phyloP scores from a whole-genome alignment of 139 green algal genomes.

The Marvania coccoides region DNA sequence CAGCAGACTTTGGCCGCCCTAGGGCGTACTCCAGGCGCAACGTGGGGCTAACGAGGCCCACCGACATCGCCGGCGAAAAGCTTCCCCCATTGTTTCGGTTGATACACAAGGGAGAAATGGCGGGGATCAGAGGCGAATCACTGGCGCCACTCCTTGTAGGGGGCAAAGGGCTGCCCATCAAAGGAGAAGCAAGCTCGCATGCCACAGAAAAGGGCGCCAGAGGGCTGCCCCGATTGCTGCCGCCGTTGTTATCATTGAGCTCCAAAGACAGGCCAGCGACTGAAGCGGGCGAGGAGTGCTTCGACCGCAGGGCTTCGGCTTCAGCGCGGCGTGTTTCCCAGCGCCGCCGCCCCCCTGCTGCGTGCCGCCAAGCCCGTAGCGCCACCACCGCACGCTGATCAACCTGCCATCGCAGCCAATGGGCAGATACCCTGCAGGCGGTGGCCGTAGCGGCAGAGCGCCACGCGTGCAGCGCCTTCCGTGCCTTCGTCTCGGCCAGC shows the following conservation, averaged over 20 bases:
- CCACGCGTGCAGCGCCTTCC: not conserved
- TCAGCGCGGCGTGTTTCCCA: not conserved
- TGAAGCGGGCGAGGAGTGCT: not conserved
- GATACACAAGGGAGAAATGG: too few relatives aligned
- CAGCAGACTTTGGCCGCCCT: too few relatives aligned
- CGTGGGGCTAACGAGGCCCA: too few relatives aligned
- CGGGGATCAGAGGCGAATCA: too few relatives aligned
- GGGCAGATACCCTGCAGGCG: conserved; percentile 2
- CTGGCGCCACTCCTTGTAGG: not conserved
- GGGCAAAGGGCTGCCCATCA: too few relatives aligned
- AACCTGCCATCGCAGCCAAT: conserved; percentile 16
- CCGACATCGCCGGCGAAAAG: too few relatives aligned
- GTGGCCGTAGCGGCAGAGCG: not conserved
- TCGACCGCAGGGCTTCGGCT: not conserved
- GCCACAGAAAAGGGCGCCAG: too few relatives aligned
- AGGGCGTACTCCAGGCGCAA: too few relatives aligned
- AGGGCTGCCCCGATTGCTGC: too few relatives aligned
- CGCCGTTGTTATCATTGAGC: too few relatives aligned
- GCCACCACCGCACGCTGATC: not conserved
- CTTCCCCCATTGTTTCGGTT: too few relatives aligned
- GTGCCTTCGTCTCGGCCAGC: not conserved
- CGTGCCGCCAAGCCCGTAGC: not conserved
- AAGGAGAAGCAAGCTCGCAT: too few relatives aligned
- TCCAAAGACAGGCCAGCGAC: not conserved
- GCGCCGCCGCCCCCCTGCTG: not conserved